A percentile compares a stretch with the other conserved stretches of the same genome.
Conservation (phyloP, 1,284 basidiomycete genomes). For the Jaminaea rosea region DNA sequence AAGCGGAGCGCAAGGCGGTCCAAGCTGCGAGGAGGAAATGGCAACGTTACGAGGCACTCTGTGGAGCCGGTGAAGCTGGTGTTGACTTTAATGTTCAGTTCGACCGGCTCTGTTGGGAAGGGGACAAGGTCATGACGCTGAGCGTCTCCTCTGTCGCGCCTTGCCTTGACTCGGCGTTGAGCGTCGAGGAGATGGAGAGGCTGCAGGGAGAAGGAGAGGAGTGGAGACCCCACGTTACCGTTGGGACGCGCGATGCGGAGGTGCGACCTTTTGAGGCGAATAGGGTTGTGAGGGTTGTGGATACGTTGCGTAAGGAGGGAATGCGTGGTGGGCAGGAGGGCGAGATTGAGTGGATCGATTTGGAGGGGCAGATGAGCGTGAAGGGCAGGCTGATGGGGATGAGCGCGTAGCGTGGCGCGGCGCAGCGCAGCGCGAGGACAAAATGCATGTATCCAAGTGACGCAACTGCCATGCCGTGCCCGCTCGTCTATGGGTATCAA, state of each 20-base stretch:
- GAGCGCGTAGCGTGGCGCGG: too few relatives aligned
- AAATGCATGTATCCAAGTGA: too few relatives aligned
- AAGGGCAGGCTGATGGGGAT: not conserved
- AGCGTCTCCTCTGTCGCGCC: constrained; percentile 4
- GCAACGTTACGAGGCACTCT: constrained; percentile 4
- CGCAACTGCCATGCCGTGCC: not conserved
- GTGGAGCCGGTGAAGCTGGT: constrained; percentile 55
- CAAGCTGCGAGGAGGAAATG: not conserved
- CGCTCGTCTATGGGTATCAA: too few relatives aligned
- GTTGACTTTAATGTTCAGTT: constrained; percentile 59
- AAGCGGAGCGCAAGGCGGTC: not conserved
- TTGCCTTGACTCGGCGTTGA: constrained; percentile 2
- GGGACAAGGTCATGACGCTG: constrained; percentile 66
- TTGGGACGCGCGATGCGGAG: constrained; percentile 60
- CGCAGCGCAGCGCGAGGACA: too few relatives aligned
- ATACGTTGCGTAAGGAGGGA: not conserved
- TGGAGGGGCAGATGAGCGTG: not conserved
- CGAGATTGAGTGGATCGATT: not conserved
- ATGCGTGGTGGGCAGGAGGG: not conserved
- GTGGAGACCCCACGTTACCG: constrained; percentile 67
- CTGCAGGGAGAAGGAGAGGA: constrained; percentile 20
- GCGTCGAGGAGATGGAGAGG: not conserved
- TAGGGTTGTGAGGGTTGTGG: constrained; percentile 51
- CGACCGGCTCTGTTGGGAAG: constrained; percentile 62
- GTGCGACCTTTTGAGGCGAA: constrained; percentile 66